Evolutionary conservation across 768 basidiomycete species (phyloP).

Genomic region (Leccinum uliginosum): DNA sequence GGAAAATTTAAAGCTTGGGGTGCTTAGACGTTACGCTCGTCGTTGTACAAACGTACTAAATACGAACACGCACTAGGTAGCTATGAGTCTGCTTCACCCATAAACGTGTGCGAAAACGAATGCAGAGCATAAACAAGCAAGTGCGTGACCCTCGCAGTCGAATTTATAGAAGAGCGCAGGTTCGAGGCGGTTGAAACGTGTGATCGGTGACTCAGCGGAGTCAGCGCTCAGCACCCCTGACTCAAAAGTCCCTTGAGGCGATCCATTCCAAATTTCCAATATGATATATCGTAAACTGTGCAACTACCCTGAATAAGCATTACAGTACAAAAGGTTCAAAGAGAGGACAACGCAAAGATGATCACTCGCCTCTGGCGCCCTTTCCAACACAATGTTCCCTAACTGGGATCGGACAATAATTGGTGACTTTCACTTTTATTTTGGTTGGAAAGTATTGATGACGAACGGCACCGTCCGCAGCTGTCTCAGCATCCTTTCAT

Average conservation of each 20-base stretch:
- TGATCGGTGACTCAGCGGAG: no score
- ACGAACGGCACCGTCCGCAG: constrained; percentile 6
- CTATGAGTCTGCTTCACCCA: no score
- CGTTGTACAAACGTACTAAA: no score
- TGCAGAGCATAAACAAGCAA: no score
- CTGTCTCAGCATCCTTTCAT: constrained; percentile 16
- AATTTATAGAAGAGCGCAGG: no score
- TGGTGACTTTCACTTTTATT: constrained; percentile 4
- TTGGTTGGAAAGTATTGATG: not conserved
- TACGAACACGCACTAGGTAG: not conserved
- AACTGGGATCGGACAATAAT: constrained; percentile 11
- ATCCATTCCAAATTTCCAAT: not conserved
- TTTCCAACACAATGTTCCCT: constrained; percentile 11
- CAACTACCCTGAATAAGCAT: not conserved
- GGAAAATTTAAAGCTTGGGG: no score
- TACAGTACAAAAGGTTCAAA: not conserved
- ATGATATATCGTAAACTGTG: not conserved
- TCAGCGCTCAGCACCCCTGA: no score
- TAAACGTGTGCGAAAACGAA: no score
- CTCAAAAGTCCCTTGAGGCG: not conserved
- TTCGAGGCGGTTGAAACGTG: no score
- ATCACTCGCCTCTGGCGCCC: not conserved
- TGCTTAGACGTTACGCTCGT: no score
- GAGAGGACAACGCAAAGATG: not conserved
- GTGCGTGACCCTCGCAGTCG: not conserved